A percentile compares a stretch with the other conserved stretches of the same genome.
Evolutionary conservation across 768 basidiomycete species (phyloP).

Genomic region (Pulveroboletus frians): DNA sequence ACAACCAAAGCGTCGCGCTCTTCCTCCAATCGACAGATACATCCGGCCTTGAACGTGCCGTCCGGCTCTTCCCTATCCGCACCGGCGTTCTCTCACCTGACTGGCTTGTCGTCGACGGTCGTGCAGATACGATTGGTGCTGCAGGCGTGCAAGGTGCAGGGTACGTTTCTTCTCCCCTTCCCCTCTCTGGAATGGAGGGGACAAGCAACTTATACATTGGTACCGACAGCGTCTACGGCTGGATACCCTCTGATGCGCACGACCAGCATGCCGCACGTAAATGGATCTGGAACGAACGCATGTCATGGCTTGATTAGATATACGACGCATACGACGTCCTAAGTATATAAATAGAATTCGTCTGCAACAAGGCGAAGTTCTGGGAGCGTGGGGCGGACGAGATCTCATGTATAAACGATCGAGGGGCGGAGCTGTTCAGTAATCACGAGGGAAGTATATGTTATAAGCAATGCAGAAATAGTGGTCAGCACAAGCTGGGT

Average conservation of each 20-base stretch:
- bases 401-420: conserved; percentile 23
- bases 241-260: conserved; percentile 1
- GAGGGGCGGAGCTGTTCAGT: conserved; percentile 2
- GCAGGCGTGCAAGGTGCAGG: conserved; percentile 76
- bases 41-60: conserved; percentile 58
- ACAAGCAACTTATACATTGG: not conserved
- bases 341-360: conserved; percentile 24
- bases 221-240: conserved; percentile 18
- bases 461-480: conserved; percentile 12
- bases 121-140: conserved; percentile 55
- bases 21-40: conserved; percentile 58
- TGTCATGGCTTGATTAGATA: conserved; percentile 47
- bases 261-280: conserved; percentile 26
- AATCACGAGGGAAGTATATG: conserved; percentile 9
- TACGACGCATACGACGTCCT: conserved; percentile 18
- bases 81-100: conserved; percentile 76
- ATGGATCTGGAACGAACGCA: conserved; percentile 44
- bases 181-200: no score
- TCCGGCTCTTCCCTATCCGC: conserved; percentile 76
- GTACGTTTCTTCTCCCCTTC: conserved; percentile 36
- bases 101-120: conserved; percentile 61
- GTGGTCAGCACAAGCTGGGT: conserved; percentile 11
- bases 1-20: conserved; percentile 35
- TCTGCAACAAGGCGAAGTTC: conserved; percentile 25
- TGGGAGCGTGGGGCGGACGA: conserved; percentile 1